These are phyloP conservation scores for Aspergillus piperis DNA, from an alignment of 2,329 filamentous ascomycete species.

Conservation along the genomic window DNA sequence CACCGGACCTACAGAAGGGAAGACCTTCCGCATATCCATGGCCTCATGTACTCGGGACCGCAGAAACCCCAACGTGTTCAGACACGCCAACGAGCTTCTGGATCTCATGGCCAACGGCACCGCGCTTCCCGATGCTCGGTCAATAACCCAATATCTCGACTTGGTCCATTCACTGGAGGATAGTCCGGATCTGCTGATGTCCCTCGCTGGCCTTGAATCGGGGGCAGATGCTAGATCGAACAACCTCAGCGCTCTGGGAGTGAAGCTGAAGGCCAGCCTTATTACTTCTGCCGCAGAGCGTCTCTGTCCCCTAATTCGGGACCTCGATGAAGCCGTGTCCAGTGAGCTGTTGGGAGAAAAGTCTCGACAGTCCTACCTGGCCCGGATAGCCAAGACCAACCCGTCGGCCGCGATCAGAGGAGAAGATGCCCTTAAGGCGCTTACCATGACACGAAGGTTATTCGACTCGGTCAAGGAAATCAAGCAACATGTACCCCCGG, in stretches of 20 bases:
- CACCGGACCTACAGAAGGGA: constrained; percentile 44
- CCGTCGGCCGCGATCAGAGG: constrained; percentile 11
- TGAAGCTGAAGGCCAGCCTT: constrained; percentile 30
- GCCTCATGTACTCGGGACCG: constrained; percentile 73
- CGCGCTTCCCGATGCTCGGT: constrained; percentile 33
- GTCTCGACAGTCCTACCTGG: neutral
- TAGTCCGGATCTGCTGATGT: constrained; percentile 32
- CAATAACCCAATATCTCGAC: constrained; percentile 33
- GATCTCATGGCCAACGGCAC: constrained; percentile 57
- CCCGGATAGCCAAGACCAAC: neutral
- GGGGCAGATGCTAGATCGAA: constrained; percentile 12
- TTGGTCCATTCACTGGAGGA: constrained; percentile 28
- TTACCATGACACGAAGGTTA: constrained; percentile 33
- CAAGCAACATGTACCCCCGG: constrained; percentile 17
- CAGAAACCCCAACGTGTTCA: constrained; percentile 69
- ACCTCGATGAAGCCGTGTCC: constrained; percentile 33
- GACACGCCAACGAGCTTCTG: constrained; percentile 65
- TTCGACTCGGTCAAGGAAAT: constrained; percentile 37
- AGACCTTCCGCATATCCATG: constrained; percentile 72
- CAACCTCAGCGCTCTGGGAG: constrained; percentile 28
- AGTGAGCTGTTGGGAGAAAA: constrained; percentile 7
- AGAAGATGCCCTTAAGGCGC: constrained; percentile 22
- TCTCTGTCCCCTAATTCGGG: constrained; percentile 30
- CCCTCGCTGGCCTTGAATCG: constrained; percentile 29
- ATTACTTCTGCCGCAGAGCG: constrained; percentile 24